Evolutionary conservation across 2,329 filamentous ascomycete genomes (phyloP).

Genomic region (Colletotrichum eleusines): DNA sequence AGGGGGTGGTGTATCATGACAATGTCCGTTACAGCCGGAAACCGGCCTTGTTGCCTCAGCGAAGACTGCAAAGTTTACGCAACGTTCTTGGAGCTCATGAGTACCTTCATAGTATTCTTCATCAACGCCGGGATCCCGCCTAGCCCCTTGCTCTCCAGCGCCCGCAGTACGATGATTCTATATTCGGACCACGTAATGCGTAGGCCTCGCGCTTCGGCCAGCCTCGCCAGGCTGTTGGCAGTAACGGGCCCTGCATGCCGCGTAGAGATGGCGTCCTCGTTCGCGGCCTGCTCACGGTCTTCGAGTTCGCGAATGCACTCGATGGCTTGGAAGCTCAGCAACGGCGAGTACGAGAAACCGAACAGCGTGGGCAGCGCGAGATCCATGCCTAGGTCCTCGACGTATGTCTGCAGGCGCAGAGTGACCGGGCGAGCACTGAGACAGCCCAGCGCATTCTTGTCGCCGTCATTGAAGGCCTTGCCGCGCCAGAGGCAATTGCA

Average conservation of each 20-base stretch:
- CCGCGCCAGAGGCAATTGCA: slow-evolving; percentile 87
- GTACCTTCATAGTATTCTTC: slow-evolving; percentile 83
- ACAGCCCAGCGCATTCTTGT: slow-evolving; percentile 72
- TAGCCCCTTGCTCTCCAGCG: slow-evolving; percentile 73
- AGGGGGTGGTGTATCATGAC: slow-evolving; percentile 23
- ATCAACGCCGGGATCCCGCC: slow-evolving; percentile 77
- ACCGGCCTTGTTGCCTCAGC: background rate
- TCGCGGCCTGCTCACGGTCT: slow-evolving; percentile 61
- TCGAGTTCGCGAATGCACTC: slow-evolving; percentile 68
- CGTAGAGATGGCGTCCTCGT: slow-evolving; percentile 53
- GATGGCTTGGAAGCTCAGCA: slow-evolving; percentile 68
- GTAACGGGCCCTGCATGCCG: slow-evolving; percentile 78
- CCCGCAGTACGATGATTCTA: slow-evolving; percentile 76
- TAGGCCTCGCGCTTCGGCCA: slow-evolving; percentile 75
- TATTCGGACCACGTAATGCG: slow-evolving; percentile 80
- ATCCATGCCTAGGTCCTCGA: slow-evolving; percentile 60
- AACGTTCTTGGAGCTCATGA: slow-evolving; percentile 62
- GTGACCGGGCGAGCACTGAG: slow-evolving; percentile 60
- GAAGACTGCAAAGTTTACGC: background rate
- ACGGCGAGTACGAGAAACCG: slow-evolving; percentile 69
- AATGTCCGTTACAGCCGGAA: background rate
- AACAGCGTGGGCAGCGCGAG: slow-evolving; percentile 64
- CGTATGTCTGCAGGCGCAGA: slow-evolving; percentile 60
- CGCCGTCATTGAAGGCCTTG: slow-evolving; percentile 74
- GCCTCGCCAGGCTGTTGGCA: slow-evolving; percentile 71